Evolutionary conservation across 805 yeast genomes (phyloP).

Genomic region (Ogataea nitratoaversa): DNA sequence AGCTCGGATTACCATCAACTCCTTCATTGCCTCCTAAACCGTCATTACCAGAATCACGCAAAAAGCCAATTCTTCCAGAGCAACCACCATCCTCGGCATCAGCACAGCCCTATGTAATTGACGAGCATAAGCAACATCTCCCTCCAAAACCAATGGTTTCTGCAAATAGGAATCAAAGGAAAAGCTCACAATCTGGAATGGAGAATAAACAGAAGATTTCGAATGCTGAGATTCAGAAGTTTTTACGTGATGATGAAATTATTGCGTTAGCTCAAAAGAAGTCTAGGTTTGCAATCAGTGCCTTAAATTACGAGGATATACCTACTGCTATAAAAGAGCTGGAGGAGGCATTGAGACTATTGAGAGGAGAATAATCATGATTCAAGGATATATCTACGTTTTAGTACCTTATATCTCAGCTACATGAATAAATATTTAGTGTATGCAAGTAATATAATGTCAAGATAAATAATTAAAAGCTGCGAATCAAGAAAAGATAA

Average conservation of each 20-base stretch:
- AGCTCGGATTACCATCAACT: conserved; percentile 24
- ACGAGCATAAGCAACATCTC: background rate
- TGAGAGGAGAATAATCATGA: conserved; percentile 25
- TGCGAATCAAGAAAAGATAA: no score
- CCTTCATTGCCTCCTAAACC: conserved; percentile 20
- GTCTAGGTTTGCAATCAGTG: conserved; percentile 48
- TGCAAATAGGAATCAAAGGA: background rate
- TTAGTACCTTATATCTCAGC: no score
- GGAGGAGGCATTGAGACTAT: conserved; percentile 45
- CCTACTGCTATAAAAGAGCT: conserved; percentile 65
- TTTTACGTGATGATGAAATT: conserved; percentile 51
- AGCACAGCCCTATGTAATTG: background rate
- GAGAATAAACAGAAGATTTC: conserved; percentile 10
- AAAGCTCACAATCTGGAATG: background rate
- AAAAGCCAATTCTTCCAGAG: background rate
- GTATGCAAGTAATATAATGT: no score
- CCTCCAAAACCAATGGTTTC: conserved; percentile 5
- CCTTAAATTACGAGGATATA: conserved; percentile 72
- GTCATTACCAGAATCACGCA: background rate
- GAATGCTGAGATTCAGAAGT: conserved; percentile 40
- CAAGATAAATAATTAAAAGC: no score
- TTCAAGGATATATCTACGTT: no score
- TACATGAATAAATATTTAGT: no score
- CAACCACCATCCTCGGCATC: conserved; percentile 5
- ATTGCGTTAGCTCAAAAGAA: conserved; percentile 60